Base-by-base conservation (phyloP, 2,329 filamentous ascomycete species). In the Chaetomium olivaceum region DNA sequence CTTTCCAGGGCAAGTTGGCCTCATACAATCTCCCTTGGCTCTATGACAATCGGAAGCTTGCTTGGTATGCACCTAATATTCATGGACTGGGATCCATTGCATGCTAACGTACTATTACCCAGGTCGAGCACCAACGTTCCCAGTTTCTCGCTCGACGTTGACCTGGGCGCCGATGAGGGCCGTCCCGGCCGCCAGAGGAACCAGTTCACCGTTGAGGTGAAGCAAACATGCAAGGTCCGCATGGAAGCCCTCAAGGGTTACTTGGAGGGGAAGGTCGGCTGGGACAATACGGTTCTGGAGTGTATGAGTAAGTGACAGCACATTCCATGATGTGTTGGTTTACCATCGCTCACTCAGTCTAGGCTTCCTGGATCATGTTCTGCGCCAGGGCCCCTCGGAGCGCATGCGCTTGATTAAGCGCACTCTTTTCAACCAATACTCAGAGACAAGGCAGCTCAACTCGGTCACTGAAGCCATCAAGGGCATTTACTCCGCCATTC, bases 341-440 rank as follows among this genome's bases (percentile, higher is more conserved):
- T n/a, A 27, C 51, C 16, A 31, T 67, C 25, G 36, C 54, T 66
- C 12, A 58, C 21, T 25, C 2, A 16, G 54, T 56, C 46, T 57
- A 86, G 83, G 91, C 75, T 97, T 97, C 73, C 81, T 97, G 4
- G 95, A 99, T 69, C 95, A 99, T 74, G 81, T 94, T 8, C 82
- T 99, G 63, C 91, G 95, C 4, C 88, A 96, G 76, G 83, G 80
- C n/a, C 92, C 95, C 0, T 89, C 89, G 0, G 79, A 87, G 72
- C 79, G 82, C 1, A 87, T 92, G 72, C 81, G 89, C 0, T 78
- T 87, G 0, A 90, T 97, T 77, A 94, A 92, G 76, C 87, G 93
- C 14, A 92, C 89, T 8, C 96, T 97, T 74, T 98, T 96, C 77
- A 80, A 87, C 48, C 78, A 80, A 1, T 71, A 80, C 0, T 83